phyloP scores from a whole-genome alignment of 768 basidiomycete species.

The Polyporus arcularius region DNA sequence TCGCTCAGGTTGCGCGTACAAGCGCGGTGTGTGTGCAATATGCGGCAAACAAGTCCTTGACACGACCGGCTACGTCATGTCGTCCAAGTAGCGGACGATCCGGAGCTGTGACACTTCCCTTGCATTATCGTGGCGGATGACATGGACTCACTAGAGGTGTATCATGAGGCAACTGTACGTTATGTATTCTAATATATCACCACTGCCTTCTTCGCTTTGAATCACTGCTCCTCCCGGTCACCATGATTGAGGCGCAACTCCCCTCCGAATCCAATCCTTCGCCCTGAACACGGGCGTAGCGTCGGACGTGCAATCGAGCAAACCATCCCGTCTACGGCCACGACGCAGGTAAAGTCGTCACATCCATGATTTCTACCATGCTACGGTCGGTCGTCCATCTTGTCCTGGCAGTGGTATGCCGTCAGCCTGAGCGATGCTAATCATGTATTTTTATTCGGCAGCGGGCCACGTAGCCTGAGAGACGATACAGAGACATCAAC shows the following conservation, averaged over 20 bases:
- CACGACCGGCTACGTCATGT: constrained; percentile 83
- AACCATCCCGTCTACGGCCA: too few relatives aligned
- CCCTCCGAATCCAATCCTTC: too few relatives aligned
- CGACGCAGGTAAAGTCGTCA: too few relatives aligned
- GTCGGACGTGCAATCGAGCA: too few relatives aligned
- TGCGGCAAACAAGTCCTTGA: constrained; percentile 87
- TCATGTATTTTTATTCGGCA: too few relatives aligned
- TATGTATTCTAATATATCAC: constrained; percentile 15
- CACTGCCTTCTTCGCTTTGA: not conserved
- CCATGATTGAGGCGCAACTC: not conserved
- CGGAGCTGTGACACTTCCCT: not conserved
- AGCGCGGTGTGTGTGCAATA: constrained; percentile 84
- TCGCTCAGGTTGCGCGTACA: constrained; percentile 77
- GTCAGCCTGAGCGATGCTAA: too few relatives aligned
- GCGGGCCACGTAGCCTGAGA: too few relatives aligned
- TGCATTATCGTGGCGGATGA: not conserved
- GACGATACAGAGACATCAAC: too few relatives aligned
- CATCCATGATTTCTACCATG: too few relatives aligned
- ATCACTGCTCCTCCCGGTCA: not conserved
- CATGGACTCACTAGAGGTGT: constrained; percentile 18
- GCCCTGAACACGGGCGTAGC: too few relatives aligned
- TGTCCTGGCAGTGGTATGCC: too few relatives aligned
- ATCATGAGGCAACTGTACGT: constrained; percentile 9
- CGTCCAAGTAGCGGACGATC: constrained; percentile 59
- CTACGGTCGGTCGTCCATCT: too few relatives aligned